Percentiles rank a stretch among this genome's conserved stretches.
These are phyloP conservation scores for Clausena lansium DNA, from an alignment of 345 rosid genomes.

Conservation along the genomic window DNA sequence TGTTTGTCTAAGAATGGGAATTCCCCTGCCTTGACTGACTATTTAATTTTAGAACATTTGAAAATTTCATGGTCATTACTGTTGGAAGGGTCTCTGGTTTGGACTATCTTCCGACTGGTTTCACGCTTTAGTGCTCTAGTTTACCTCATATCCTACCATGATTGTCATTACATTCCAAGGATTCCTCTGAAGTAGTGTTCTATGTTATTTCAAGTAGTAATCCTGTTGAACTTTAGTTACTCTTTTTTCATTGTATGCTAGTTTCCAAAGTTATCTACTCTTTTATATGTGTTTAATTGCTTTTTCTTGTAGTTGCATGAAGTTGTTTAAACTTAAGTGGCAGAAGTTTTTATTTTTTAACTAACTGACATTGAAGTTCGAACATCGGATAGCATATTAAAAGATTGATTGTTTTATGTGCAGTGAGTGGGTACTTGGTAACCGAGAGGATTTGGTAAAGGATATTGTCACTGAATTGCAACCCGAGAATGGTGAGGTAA, in stretches of 20 bases:
- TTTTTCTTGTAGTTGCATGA: neutral
- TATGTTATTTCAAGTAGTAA: neutral
- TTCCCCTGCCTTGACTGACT: neutral
- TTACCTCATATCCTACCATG: neutral
- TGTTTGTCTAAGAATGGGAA: neutral
- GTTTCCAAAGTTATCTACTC: neutral
- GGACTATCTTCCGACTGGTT: neutral
- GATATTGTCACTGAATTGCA: constrained; percentile 72
- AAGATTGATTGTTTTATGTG: constrained; percentile 15
- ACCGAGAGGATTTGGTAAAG: constrained; percentile 90
- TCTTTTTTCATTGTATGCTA: neutral
- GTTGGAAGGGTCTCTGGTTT: constrained; percentile 1
- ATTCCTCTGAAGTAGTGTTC: neutral
- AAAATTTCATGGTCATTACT: neutral
- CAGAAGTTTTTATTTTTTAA: neutral
- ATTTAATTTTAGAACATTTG: neutral
- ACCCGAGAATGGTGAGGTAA: constrained; percentile 83
- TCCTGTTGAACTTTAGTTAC: neutral
- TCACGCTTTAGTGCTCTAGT: neutral
- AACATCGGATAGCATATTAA: neutral
- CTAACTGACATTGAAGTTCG: neutral
- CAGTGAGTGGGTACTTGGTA: constrained; percentile 99
- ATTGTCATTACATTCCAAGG: neutral
- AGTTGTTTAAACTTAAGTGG: neutral
- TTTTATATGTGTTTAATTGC: neutral